Percentiles rank a stretch among this genome's conserved stretches.
Conservation (phyloP, 1,139 yeast species). For the Arxiozyma slooffiae region DNA sequence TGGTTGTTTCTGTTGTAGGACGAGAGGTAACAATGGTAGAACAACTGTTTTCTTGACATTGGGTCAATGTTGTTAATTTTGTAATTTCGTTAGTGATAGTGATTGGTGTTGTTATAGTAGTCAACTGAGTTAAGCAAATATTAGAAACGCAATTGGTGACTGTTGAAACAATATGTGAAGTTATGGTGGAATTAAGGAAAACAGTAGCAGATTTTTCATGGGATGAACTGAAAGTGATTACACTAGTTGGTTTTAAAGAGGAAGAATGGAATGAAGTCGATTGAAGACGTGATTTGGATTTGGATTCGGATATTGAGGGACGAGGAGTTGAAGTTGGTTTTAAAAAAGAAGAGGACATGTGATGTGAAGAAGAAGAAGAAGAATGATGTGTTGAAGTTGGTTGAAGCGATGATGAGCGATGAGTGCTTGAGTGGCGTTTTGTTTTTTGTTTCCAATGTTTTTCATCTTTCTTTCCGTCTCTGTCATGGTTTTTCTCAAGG, state of each 20-base stretch:
- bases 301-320: background rate
- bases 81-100: slow-evolving; percentile 1
- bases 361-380: slow-evolving; percentile 2
- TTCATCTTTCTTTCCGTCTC: background rate
- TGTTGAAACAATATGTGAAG: background rate
- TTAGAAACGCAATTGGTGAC: slow-evolving; percentile 1
- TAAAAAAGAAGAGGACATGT: background rate
- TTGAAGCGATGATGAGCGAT: background rate
- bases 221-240: background rate
- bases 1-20: slow-evolving; percentile 1
- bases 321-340: slow-evolving; percentile 1
- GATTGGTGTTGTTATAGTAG: background rate
- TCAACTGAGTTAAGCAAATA: slow-evolving; percentile 1
- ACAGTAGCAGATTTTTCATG: background rate
- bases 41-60: slow-evolving; percentile 1
- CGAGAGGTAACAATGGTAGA: background rate
- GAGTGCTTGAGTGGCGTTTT: background rate
- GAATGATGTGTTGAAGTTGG: slow-evolving; percentile 1
- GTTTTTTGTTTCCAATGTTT: background rate
- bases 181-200: background rate
- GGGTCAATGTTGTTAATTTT: background rate
- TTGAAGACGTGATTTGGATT: background rate
- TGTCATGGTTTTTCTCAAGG: background rate
- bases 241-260: background rate
- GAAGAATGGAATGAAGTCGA: background rate